A percentile compares a stretch with the other conserved stretches of the same genome.
Evolutionary conservation across 495 filamentous ascomycete species (phyloP).

Genomic region (Sabuloglossum arenarium): DNA sequence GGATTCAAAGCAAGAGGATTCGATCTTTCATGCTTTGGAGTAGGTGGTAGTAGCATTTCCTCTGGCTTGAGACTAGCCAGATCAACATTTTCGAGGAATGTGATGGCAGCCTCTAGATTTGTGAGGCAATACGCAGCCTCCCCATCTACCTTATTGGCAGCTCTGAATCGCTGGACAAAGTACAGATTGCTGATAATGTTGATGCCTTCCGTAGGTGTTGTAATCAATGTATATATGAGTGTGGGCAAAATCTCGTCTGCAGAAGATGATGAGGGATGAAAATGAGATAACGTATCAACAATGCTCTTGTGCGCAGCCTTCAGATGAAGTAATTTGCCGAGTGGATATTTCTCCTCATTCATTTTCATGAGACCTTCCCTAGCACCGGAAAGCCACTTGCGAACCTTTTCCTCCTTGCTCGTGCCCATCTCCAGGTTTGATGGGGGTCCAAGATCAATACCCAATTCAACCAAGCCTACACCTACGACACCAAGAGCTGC

Average conservation of each 20-base stretch:
- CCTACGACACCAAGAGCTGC: conserved; percentile 79
- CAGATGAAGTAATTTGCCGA: conserved; percentile 80
- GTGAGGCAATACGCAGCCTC: conserved; percentile 93
- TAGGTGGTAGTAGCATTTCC: conserved; percentile 22
- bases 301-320: conserved; percentile 83
- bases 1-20: not conserved
- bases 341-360: conserved; percentile 67
- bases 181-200: conserved; percentile 80
- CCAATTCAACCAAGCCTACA: conserved; percentile 70
- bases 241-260: conserved; percentile 94
- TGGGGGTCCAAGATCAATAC: conserved; percentile 32
- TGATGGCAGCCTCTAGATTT: conserved; percentile 85
- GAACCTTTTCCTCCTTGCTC: conserved; percentile 50
- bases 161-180: conserved; percentile 87
- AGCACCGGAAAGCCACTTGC: conserved; percentile 47
- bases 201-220: conserved; percentile 66
- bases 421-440: conserved; percentile 23
- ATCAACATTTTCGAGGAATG: conserved; percentile 94
- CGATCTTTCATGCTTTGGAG: not conserved
- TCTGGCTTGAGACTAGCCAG: conserved; percentile 79
- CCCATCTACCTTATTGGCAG: conserved; percentile 66
- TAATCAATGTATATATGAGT: conserved; percentile 86
- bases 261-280: conserved; percentile 61
- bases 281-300: conserved; percentile 59
- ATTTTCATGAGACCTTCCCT: conserved; percentile 58